Percentiles rank a stretch among this genome's conserved stretches.
phyloP scores from a whole-genome alignment of 208 protist species.

The Leptomonas seymouri region DNA sequence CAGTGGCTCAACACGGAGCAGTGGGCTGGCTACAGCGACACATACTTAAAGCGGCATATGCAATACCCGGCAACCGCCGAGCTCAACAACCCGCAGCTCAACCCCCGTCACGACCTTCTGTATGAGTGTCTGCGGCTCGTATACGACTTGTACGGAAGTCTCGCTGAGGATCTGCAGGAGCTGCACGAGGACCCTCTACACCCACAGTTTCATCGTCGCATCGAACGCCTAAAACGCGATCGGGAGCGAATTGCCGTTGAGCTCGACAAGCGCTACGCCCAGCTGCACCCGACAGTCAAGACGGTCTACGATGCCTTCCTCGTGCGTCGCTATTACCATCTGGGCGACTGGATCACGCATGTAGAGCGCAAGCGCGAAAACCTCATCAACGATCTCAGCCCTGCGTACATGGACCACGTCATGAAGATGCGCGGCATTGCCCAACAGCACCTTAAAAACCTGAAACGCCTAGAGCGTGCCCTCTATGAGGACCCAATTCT shows the following conservation, averaged over 20 bases:
- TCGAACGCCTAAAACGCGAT: conserved; percentile 58
- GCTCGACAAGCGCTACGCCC: conserved; percentile 73
- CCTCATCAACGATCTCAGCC: conserved; percentile 66
- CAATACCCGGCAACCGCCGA: conserved; percentile 84
- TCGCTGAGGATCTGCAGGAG: conserved; percentile 76
- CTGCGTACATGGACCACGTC: conserved; percentile 55
- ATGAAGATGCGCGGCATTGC: conserved; percentile 52
- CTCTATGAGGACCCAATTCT: conserved; percentile 65
- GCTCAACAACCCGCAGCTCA: conserved; percentile 66
- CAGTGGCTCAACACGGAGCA: conserved; percentile 91
- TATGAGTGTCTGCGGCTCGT: conserved; percentile 63
- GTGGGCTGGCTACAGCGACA: conserved; percentile 87
- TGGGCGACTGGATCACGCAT: conserved; percentile 77
- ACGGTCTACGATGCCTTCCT: conserved; percentile 87
- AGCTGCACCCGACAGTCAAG: conserved; percentile 84
- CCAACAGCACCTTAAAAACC: conserved; percentile 53
- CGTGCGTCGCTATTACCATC: conserved; percentile 82
- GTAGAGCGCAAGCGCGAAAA: conserved; percentile 73
- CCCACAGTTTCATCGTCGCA: conserved; percentile 69
- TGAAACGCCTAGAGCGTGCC: conserved; percentile 52
- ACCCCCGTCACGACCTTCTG: conserved; percentile 54
- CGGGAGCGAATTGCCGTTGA: conserved; percentile 68
- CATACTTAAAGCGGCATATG: conserved; percentile 81
- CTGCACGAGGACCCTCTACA: conserved; percentile 87
- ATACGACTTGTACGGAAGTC: conserved; percentile 76